Conservation (phyloP, 495 filamentous ascomycete genomes). For the Aspergillus olivimuriae region DNA sequence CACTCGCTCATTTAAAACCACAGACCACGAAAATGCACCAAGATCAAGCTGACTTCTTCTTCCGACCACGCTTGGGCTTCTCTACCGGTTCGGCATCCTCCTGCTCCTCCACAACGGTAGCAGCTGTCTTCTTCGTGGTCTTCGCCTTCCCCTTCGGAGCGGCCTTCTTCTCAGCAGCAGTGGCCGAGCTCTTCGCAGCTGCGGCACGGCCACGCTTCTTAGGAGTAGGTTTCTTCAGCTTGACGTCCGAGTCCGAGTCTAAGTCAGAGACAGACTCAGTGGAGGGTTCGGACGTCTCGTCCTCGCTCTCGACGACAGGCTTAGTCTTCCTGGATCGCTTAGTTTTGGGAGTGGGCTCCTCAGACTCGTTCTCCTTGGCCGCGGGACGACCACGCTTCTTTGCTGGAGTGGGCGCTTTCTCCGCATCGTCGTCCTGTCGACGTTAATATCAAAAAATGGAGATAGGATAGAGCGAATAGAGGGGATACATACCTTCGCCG, state of each 20-base stretch:
- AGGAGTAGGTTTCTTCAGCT: not conserved
- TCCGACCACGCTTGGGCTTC: constrained; percentile 29
- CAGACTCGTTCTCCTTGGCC: constrained; percentile 21
- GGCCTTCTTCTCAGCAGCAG: constrained; percentile 20
- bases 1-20: not conserved
- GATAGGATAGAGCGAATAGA: constrained; percentile 5
- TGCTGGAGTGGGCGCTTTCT: constrained; percentile 21
- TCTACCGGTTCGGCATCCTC: constrained; percentile 10
- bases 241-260: too few relatives aligned
- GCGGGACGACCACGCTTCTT: constrained; percentile 40
- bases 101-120: too few relatives aligned
- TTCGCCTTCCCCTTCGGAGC: constrained; percentile 1
- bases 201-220: not conserved
- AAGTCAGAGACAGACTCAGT: too few relatives aligned
- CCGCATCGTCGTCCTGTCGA: constrained; percentile 18
- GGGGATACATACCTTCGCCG: constrained; percentile 15
- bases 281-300: too few relatives aligned
- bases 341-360: constrained; percentile 22
- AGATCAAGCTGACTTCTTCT: constrained; percentile 18
- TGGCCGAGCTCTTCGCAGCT: not conserved
- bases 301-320: constrained; percentile 4
- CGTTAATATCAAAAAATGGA: constrained; percentile 17
- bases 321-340: constrained; percentile 17
- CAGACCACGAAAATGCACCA: not conserved
- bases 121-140: constrained; percentile 5